Evolutionary conservation across 108 stramenopile genomes (phyloP).

Genomic region (Cyclostephanos tholiformis): DNA sequence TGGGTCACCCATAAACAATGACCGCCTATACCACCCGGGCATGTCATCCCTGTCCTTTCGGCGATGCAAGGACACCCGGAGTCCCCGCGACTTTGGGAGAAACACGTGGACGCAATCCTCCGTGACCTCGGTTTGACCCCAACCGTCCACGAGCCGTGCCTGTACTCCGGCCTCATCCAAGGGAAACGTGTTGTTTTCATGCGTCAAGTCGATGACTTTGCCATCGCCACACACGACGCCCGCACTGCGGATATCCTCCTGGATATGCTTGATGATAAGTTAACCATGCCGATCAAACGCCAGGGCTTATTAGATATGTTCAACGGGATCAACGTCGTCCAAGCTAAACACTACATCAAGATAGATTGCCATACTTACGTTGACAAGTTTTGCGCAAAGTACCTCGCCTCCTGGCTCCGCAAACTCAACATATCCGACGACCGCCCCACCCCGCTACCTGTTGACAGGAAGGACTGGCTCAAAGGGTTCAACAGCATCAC

Average conservation of each 20-base stretch:
- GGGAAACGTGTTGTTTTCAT: too few species aligned
- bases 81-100: conserved; percentile 24
- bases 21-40: neutral
- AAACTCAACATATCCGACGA: neutral
- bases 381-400: neutral
- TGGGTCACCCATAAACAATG: neutral
- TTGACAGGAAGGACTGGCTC: neutral
- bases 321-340: conserved; percentile 8
- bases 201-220: conserved; percentile 25
- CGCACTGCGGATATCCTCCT: neutral
- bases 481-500: neutral
- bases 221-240: neutral
- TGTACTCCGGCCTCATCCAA: conserved; percentile 3
- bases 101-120: conserved; percentile 10
- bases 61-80: conserved; percentile 17
- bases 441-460: neutral
- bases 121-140: neutral
- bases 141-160: conserved; percentile 18
- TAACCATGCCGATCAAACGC: conserved; percentile 13
- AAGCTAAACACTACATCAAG: neutral
- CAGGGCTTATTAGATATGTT: neutral
- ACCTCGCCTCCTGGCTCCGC: neutral
- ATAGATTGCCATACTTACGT: neutral
- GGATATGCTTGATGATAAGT: neutral
- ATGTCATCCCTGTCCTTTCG: neutral